Conservation (phyloP, 495 filamentous ascomycete genomes). For the Parachaetomium inaequale region DNA sequence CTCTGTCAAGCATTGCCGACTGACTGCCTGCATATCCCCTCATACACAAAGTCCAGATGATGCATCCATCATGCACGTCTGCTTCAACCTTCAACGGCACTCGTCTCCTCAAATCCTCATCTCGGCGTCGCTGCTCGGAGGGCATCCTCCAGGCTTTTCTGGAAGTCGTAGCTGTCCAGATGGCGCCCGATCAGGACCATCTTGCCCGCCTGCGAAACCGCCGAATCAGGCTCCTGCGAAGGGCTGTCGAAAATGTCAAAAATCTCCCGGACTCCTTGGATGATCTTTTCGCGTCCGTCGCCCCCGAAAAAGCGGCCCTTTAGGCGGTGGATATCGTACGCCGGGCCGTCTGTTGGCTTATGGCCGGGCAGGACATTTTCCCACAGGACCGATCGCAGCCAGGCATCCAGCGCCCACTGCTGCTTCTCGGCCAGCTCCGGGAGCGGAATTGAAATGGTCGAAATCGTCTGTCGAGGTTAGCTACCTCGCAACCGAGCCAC, state of each 20-base stretch:
- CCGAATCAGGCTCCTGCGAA: slow-evolving; percentile 22
- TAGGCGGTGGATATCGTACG: slow-evolving; percentile 75
- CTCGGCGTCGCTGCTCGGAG: not conserved
- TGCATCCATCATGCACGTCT: too few species aligned
- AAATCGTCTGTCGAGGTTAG: slow-evolving; percentile 62
- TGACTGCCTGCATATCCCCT: too few species aligned
- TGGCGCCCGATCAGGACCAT: slow-evolving; percentile 76
- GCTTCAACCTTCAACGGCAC: not conserved
- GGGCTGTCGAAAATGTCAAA: slow-evolving; percentile 81
- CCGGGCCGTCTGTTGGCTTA: slow-evolving; percentile 10
- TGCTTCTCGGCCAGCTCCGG: slow-evolving; percentile 52
- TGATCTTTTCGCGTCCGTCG: slow-evolving; percentile 64
- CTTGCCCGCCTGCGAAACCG: slow-evolving; percentile 53
- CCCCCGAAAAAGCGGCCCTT: slow-evolving; percentile 69
- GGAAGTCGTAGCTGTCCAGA: slow-evolving; percentile 50
- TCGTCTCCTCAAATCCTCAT: not conserved
- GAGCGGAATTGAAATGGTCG: slow-evolving; percentile 69
- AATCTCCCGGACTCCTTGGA: slow-evolving; percentile 89
- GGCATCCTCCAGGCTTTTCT: slow-evolving; percentile 34
- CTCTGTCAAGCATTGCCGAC: too few species aligned
- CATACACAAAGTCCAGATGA: too few species aligned
- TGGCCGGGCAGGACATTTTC: slow-evolving; percentile 60
- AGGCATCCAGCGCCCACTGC: slow-evolving; percentile 64
- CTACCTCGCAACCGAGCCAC: not conserved
- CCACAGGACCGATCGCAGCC: slow-evolving; percentile 85